Evolutionary conservation across 257 asterid genomes (phyloP).

Genomic region (Petunia axillaris): DNA sequence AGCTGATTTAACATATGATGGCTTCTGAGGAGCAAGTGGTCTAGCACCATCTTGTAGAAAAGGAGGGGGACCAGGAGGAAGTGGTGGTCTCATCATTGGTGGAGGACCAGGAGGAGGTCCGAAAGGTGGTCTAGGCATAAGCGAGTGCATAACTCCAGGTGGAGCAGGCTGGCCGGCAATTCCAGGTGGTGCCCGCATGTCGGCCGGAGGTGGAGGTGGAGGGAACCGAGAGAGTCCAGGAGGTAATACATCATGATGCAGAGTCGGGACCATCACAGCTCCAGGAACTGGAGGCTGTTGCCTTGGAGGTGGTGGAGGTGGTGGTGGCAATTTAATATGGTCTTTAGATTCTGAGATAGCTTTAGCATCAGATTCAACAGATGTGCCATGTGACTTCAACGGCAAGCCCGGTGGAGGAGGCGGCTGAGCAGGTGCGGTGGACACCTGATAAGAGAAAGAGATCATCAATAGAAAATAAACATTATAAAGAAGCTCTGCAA

Average conservation of each 20-base stretch:
- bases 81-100: constrained; percentile 90
- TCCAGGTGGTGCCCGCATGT: constrained; percentile 76
- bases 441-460: constrained; percentile 40
- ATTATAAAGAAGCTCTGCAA: constrained; percentile 24
- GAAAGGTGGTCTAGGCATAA: constrained; percentile 72
- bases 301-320: constrained; percentile 73
- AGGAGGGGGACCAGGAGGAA: constrained; percentile 99
- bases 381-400: constrained; percentile 52
- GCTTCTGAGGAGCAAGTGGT: constrained; percentile 66
- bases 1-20: constrained; percentile 94
- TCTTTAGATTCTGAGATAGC: constrained; percentile 53
- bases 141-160: constrained; percentile 79
- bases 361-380: constrained; percentile 62
- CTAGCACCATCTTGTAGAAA: constrained; percentile 53
- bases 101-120: constrained; percentile 72
- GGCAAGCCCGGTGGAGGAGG: constrained; percentile 71
- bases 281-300: constrained; percentile 71
- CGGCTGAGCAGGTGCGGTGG: constrained; percentile 67
- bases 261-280: constrained; percentile 49
- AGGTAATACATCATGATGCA: constrained; percentile 67
- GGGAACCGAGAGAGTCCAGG: constrained; percentile 72
- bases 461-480: constrained; percentile 22
- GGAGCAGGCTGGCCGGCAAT: constrained; percentile 68
- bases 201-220: constrained; percentile 83
- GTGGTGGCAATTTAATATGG: constrained; percentile 62